Evolutionary conservation across 441 rosid species (phyloP).

Genomic region (Viola pubescens): DNA sequence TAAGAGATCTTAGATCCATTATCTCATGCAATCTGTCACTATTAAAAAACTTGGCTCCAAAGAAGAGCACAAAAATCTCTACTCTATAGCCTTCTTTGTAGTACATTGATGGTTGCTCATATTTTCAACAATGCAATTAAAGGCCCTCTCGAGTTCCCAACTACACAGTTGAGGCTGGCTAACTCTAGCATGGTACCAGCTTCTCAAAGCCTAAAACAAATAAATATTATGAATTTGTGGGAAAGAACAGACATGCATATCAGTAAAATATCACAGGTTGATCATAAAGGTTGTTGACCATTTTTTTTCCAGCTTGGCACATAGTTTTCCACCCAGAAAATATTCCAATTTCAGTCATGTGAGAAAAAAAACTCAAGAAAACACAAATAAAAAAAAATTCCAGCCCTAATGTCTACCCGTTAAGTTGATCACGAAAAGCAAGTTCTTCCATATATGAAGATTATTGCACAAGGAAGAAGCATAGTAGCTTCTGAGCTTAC

Average conservation of each 20-base stretch:
- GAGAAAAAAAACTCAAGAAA: not conserved
- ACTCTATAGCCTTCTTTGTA: too few relatives aligned
- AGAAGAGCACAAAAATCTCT: too few relatives aligned
- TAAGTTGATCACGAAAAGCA: not conserved
- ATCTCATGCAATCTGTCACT: too few relatives aligned
- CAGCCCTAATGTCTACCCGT: not conserved
- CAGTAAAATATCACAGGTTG: not conserved
- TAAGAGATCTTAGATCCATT: too few relatives aligned
- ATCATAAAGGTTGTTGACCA: not conserved
- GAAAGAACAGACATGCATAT: not conserved
- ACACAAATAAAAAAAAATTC: not conserved
- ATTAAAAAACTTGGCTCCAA: too few relatives aligned
- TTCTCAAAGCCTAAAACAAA: too few relatives aligned
- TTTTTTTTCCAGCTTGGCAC: not conserved
- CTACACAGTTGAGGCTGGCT: too few relatives aligned
- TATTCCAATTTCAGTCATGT: not conserved
- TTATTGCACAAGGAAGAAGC: constrained; percentile 7
- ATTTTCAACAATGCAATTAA: too few relatives aligned
- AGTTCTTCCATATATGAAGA: not conserved
- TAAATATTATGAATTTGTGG: too few relatives aligned
- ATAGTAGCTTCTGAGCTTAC: constrained; percentile 39
- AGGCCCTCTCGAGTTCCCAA: too few relatives aligned
- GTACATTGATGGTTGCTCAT: too few relatives aligned
- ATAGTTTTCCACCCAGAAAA: not conserved
- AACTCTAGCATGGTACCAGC: too few relatives aligned